Evolutionary conservation across 345 rosid species (phyloP).

Genomic region (Murraya koenigii): DNA sequence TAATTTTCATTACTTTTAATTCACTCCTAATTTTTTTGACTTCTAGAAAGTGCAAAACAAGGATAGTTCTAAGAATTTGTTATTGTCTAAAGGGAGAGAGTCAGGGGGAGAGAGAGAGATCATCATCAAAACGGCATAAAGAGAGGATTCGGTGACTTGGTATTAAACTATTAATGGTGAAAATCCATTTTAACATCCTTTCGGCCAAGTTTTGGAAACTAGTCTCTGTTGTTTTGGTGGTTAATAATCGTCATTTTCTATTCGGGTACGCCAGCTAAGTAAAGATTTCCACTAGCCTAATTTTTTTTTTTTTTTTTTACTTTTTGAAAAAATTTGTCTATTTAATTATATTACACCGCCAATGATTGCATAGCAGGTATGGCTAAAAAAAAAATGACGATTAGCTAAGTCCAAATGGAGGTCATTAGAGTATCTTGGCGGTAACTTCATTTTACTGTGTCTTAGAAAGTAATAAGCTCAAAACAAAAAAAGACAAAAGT

Average conservation of each 20-base stretch:
- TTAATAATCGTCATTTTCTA: neutral
- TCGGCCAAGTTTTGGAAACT: neutral
- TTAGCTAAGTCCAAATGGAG: neutral
- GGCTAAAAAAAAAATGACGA: neutral
- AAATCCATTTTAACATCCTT: neutral
- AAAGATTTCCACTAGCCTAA: neutral
- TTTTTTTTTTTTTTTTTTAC: too few species aligned
- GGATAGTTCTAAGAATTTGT: neutral
- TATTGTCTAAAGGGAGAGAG: neutral
- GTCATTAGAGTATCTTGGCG: too few species aligned
- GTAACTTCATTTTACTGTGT: too few species aligned
- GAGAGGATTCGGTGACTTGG: neutral
- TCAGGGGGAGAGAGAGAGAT: too few species aligned
- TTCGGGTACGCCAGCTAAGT: neutral
- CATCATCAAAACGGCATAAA: too few species aligned
- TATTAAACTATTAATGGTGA: neutral
- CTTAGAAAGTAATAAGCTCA: too few species aligned
- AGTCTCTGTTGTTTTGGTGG: neutral
- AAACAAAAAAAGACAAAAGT: too few species aligned
- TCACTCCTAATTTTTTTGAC: neutral
- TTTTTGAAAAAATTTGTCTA: too few species aligned
- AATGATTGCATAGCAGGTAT: neutral
- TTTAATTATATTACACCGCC: neutral
- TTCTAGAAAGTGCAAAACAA: conserved; percentile 6
- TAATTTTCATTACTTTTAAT: too few species aligned